These are phyloP conservation scores for Cadophora gregata DNA, from an alignment of 2,329 filamentous ascomycete genomes.

Conservation along the genomic window DNA sequence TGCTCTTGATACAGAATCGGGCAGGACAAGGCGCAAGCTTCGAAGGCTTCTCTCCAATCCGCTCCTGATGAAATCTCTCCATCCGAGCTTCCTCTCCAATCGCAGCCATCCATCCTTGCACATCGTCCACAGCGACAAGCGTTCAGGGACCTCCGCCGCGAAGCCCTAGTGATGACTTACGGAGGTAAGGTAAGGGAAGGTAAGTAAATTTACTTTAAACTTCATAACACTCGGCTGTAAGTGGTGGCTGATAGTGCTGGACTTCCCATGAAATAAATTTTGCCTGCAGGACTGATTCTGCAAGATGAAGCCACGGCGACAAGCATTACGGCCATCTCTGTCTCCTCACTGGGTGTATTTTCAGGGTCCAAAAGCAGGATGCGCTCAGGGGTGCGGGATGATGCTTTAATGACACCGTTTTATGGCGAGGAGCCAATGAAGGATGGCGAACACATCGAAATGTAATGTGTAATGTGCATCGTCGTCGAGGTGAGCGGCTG, in stretches of 20 bases:
- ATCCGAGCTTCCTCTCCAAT: neutral
- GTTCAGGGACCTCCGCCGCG: neutral
- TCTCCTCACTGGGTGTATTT: neutral
- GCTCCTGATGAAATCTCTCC: neutral
- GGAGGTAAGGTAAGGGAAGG: too few species aligned
- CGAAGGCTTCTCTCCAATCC: neutral
- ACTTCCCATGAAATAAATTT: neutral
- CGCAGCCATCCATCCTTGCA: neutral
- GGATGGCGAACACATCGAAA: neutral
- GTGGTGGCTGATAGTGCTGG: neutral
- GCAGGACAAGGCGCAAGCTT: neutral
- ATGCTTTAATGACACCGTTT: neutral
- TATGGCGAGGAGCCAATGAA: neutral
- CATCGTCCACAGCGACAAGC: neutral
- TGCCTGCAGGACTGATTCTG: neutral
- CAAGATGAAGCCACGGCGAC: constrained; percentile 6
- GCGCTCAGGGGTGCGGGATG: constrained; percentile 1
- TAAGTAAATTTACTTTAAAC: too few species aligned
- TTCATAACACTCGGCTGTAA: neutral
- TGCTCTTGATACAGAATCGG: constrained; percentile 1
- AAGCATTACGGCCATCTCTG: neutral
- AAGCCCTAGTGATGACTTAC: too few species aligned
- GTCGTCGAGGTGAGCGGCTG: constrained; percentile 9
- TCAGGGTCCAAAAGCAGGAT: neutral
- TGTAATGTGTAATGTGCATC: neutral